Base-by-base conservation (phyloP, 192 early-diverging fungal species). In the Podila horticola region DNA sequence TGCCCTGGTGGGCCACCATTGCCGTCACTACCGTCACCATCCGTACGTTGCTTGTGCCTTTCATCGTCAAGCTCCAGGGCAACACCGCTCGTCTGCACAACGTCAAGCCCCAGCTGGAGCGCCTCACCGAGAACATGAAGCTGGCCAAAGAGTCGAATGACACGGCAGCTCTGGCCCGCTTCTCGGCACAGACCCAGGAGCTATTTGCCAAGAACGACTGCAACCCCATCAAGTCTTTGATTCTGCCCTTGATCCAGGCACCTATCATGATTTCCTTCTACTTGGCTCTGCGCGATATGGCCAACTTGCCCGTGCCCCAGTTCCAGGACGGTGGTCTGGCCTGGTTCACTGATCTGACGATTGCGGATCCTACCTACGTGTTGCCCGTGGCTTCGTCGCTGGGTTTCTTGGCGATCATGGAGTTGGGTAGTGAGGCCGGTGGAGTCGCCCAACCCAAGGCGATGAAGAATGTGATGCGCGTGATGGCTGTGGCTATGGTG, bases 1-100 rank as follows among this genome's bases (percentile, higher is more conserved):
- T 98, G 65, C 95, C 96, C 6, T 99, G 97, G 97, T 97, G 94
- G 94, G 93, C 84, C 10, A 91, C 96, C n/a, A 97, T 99, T 65
- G 88, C 87, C 7, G 79, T 72, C 12, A 76, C 90, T 2, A 95
- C 94, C 0, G 38, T 97, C 31, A 61, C 86, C 10, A 85, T 95
- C 24, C 94, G 96, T 63, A 71, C 89, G 0, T 82, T 87, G 5
- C 60, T 96, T 29, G 79, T 96, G 38, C 97, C 97, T 1, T 62
- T 97, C 24, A 87, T 90, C 24, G 76, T 95, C 67, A 92, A 90
- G 79, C 75, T 90, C 20, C 94, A 95, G 74, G 87, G 91, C 26
- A 90, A 92, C 67, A 85, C 90, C 51, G 90, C 90, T 28, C 87
- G 88, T 62, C 83, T 97, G 15, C 82, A 85, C 71, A 92, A 94